A percentile compares a stretch with the other conserved stretches of the same genome.
Evolutionary conservation across 1,284 basidiomycete genomes (phyloP).

Genomic region (Malassezia pachydermatis): DNA sequence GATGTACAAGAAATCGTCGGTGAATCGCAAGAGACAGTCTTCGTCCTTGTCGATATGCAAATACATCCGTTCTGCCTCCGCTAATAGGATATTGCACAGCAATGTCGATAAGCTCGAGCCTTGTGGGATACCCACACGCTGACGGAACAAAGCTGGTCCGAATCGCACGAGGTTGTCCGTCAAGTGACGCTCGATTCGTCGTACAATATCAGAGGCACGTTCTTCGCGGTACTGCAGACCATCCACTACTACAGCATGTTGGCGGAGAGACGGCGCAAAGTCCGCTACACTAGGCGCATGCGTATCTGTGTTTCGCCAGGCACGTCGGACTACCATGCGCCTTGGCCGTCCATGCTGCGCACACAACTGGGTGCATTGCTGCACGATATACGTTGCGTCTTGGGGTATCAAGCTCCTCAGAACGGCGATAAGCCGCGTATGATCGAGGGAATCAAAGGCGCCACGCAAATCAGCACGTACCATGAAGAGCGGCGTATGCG

Average conservation of each 20-base stretch:
- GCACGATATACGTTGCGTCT: constrained; percentile 32
- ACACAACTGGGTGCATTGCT: constrained; percentile 31
- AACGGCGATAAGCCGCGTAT: constrained; percentile 61
- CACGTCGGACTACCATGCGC: constrained; percentile 22
- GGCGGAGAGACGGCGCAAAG: constrained; percentile 54
- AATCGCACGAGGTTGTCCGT: constrained; percentile 68
- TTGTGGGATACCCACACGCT: constrained; percentile 85
- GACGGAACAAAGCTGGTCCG: constrained; percentile 65
- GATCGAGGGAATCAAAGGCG: constrained; percentile 93
- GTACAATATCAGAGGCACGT: constrained; percentile 57
- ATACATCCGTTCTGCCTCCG: constrained; percentile 62
- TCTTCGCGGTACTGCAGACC: constrained; percentile 61
- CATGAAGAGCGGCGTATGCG: constrained; percentile 58
- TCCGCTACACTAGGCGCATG: constrained; percentile 49
- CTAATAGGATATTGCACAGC: constrained; percentile 73
- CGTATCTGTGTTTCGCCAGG: constrained; percentile 55
- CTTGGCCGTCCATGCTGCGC: constrained; percentile 11
- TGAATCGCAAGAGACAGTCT: constrained; percentile 57
- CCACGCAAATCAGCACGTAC: constrained; percentile 91
- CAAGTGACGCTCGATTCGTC: constrained; percentile 76
- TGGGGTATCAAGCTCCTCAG: constrained; percentile 3
- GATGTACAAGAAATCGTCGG: constrained; percentile 88
- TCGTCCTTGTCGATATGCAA: neutral
- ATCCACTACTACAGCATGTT: constrained; percentile 75
- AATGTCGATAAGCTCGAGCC: constrained; percentile 81